These are phyloP conservation scores for Xylariaceae sp. DNA, from an alignment of 2,329 filamentous ascomycete genomes.

Conservation along the genomic window DNA sequence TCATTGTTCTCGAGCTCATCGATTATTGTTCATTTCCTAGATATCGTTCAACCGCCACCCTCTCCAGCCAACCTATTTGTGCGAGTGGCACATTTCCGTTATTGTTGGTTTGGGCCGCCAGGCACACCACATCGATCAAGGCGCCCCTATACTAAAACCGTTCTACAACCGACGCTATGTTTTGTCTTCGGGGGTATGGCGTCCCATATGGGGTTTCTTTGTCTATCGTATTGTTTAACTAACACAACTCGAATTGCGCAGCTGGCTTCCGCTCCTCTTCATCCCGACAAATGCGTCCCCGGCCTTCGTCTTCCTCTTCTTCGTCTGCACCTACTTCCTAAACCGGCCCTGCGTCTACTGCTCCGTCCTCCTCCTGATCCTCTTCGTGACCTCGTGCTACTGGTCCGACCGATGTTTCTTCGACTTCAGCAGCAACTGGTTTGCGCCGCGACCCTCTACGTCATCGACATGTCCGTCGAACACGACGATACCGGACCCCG, in stretches of 20 bases:
- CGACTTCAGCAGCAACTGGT: conserved; percentile 91
- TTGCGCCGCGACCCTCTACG: conserved; percentile 69
- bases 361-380: conserved; percentile 90
- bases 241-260: conserved; percentile 40
- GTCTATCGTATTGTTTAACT: conserved; percentile 1
- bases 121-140: neutral
- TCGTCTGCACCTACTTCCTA: conserved; percentile 92
- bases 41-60: neutral
- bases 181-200: conserved; percentile 62
- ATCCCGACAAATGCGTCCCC: conserved; percentile 85
- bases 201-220: neutral
- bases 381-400: conserved; percentile 89
- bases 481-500: conserved; percentile 33
- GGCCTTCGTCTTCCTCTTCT: conserved; percentile 83
- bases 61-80: no score
- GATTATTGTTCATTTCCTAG: neutral
- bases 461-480: conserved; percentile 34
- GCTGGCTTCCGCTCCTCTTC: conserved; percentile 86
- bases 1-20: neutral
- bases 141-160: conserved; percentile 3
- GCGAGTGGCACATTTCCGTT: neutral
- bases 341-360: conserved; percentile 98
- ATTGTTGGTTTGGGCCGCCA: neutral
- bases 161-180: conserved; percentile 47
- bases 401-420: conserved; percentile 92